A percentile compares a stretch with the other conserved stretches of the same genome.
Conservation (phyloP, 225 moss, liverwort and hornwort genomes). For the Thuidium tamariscinum region DNA sequence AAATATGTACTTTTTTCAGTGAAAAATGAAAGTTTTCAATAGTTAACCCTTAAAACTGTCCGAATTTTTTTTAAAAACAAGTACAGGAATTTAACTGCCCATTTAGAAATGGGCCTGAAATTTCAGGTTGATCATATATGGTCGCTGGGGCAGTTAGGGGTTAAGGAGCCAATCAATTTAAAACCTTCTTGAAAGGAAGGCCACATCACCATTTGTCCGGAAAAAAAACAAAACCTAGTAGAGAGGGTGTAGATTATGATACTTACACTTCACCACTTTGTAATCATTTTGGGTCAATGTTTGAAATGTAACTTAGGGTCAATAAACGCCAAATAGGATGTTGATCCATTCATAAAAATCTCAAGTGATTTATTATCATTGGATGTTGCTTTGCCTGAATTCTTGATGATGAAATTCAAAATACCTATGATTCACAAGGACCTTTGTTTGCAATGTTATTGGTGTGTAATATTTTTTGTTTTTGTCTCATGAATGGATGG, state of each 20-base stretch:
- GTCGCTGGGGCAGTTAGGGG: no score
- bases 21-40: no score
- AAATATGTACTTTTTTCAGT: no score
- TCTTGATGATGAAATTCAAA: not conserved
- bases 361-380: not conserved
- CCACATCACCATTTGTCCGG: no score
- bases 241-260: fast-evolving
- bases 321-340: not conserved
- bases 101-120: no score
- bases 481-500: not conserved
- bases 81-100: no score
- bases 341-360: not conserved
- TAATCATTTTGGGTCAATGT: not conserved
- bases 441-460: fast-evolving
- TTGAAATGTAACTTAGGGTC: not conserved
- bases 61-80: no score
- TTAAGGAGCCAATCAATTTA: no score
- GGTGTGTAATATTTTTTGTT: not conserved
- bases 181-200: no score
- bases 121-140: no score
- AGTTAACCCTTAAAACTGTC: no score
- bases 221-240: no score
- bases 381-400: not conserved
- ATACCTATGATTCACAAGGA: fast-evolving
- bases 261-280: not conserved